These are phyloP conservation scores for Pleoardoris graminearum DNA, from an alignment of 2,329 filamentous ascomycete species.

Conservation along the genomic window DNA sequence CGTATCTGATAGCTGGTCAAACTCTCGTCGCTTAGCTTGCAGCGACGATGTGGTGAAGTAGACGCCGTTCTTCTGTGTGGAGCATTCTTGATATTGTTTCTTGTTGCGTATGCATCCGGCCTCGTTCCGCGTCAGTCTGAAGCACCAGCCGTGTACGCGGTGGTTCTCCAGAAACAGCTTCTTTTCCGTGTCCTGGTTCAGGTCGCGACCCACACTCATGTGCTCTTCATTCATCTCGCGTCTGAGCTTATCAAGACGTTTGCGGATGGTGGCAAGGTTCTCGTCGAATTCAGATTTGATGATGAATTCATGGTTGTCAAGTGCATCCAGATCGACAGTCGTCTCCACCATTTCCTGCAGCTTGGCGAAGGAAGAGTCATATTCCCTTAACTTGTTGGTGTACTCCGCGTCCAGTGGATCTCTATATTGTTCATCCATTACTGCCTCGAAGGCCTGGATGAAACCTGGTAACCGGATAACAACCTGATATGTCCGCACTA, in stretches of 20 bases:
- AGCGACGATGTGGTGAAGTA: conserved; percentile 91
- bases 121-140: conserved; percentile 88
- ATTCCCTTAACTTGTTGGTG: conserved; percentile 74
- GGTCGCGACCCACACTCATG: conserved; percentile 72
- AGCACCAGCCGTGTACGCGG: conserved; percentile 93
- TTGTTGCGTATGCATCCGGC: conserved; percentile 93
- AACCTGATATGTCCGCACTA: conserved; percentile 93
- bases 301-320: conserved; percentile 97
- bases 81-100: conserved; percentile 86
- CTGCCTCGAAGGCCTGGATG: conserved; percentile 81
- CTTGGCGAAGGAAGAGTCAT: conserved; percentile 78
- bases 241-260: conserved; percentile 83
- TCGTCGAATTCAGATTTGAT: conserved; percentile 99
- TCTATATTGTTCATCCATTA: conserved; percentile 94
- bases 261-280: conserved; percentile 80
- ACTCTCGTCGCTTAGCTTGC: conserved; percentile 80
- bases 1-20: conserved; percentile 89
- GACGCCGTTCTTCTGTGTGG: conserved; percentile 97
- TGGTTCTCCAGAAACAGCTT: conserved; percentile 98
- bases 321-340: conserved; percentile 90
- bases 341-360: conserved; percentile 98
- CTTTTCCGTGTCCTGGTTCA: conserved; percentile 93
- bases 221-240: conserved; percentile 85
- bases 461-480: conserved; percentile 90
- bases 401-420: conserved; percentile 85